Evolutionary conservation across 306 rosid genomes (phyloP), one percentile per base, ranked within the genome.

Genomic region (Parietaria judaica): DNA sequence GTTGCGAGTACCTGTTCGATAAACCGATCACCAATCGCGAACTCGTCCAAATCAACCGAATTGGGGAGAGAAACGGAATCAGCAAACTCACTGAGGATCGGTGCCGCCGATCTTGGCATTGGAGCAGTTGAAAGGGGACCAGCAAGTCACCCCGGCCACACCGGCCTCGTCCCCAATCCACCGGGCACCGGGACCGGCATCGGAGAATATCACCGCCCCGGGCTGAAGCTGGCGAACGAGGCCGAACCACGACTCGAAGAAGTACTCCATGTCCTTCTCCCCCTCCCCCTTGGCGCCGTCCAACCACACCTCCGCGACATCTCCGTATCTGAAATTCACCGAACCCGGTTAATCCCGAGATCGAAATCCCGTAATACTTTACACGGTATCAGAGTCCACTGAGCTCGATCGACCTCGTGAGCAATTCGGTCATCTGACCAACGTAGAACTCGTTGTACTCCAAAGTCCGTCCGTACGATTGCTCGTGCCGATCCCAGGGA

Each of bases 401-500:
- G 23, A 69, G 13, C 6, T 6, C 45, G 45, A 58, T 60, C 38
- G 69, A 85, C 97, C 96, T 81, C 1, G 96, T 87, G 51, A 91
- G 97, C 52, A 91, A 69, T 67, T 91, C 98, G 35, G 89, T 80
- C 95, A 91, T 91, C 62, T 91, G 96, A 3, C 65, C 98, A 74
- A 85, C 7, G 68, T 91, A 91, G 58, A 58, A 76, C 66, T 91
- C 86, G 45, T 91, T 91, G 34, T 91, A 91, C 51, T 58, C 77
- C 78, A 80, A 5, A n/a, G 87, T 83, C 62, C 74, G 74, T 0
- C 97, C 97, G 16, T 63, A 91, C 1, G 58, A 63, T 0, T 54
- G 8, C 46, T 83, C 95, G 64, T 91, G 98, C 1, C 98, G 87
- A 77, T 91, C 98, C 98, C 98, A 91, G 3, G 96, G 98, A n/a